phyloP scores from a whole-genome alignment of 2,329 filamentous ascomycete genomes.

The Stemphylium beticola region DNA sequence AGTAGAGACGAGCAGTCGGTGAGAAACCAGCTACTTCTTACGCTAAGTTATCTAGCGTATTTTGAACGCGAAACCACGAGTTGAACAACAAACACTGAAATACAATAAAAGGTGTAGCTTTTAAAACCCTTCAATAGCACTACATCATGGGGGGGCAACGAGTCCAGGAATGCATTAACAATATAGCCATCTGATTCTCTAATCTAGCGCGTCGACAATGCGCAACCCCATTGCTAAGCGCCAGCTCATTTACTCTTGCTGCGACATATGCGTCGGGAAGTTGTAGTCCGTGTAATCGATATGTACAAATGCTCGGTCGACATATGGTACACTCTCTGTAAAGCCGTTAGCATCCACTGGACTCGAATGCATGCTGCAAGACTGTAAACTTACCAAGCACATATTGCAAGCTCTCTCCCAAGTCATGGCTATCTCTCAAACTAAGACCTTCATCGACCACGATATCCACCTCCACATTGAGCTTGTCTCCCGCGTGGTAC shows the following conservation, averaged over 20 bases:
- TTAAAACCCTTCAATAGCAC: no score
- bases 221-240: no score
- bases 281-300: conserved; percentile 60
- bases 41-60: no score
- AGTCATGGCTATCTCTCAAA: conserved; percentile 80
- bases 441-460: conserved; percentile 78
- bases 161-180: no score
- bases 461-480: conserved; percentile 84
- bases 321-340: conserved; percentile 74
- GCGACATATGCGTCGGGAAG: conserved; percentile 58
- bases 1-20: no score
- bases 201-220: no score
- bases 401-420: conserved; percentile 80
- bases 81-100: no score
- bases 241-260: conserved; percentile 46
- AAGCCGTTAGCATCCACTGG: conserved; percentile 6
- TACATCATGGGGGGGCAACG: no score
- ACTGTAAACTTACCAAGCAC: conserved; percentile 63
- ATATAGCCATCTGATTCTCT: no score
- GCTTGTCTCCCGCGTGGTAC: conserved; percentile 84
- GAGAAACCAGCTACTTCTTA: no score
- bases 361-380: not conserved
- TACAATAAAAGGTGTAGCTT: no score
- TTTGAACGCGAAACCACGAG: no score
- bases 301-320: conserved; percentile 63